Evolutionary conservation across 2,329 filamentous ascomycete genomes (phyloP), one percentile per base, ranked within the genome.

Genomic region (Fusarium sp.): DNA sequence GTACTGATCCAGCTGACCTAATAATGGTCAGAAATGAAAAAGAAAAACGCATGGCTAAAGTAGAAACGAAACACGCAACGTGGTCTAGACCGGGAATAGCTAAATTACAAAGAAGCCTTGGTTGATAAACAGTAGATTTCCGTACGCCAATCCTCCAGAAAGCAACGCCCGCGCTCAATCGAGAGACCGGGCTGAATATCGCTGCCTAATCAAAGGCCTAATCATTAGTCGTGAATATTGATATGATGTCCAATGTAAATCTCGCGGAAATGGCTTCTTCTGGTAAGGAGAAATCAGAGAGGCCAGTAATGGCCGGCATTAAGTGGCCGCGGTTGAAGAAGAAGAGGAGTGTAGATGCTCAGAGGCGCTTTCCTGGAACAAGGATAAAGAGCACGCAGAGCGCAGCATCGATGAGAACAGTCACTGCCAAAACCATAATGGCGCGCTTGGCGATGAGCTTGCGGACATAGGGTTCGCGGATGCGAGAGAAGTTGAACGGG

Each of bases 341-440:
- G n/a, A 58, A 43, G 32, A 58, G 30, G 28, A 34, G 10, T 24
- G 6, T 24, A 38, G 8, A 52, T 39, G 52, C 62, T 81, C 76
- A 96, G 43, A 96, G 84, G 63, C 91, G 85, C 77, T 92, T 96
- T 54, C 96, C 95, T 2, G 96, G 96, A 6, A 99, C 96, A 59
- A 99, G 90, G 71, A 97, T 94, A 82, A 99, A 99, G 24, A 99
- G 83, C 58, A 96, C 86, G 73, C 92, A 93, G 15, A 98, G 81
- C n/a, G 89, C 92, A 5, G 92, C 89, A 67, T 95, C 92, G 54
- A 96, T 84, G 30, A 96, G 77, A 26, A 90, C 77, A 28, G 94
- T 94, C 64, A 96, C 86, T 10, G 88, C 83, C 15, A 97, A 81
- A 15, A 96, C 92, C 81, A 96, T 94, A 42, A 93, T 76, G 1